A percentile compares a stretch with the other conserved stretches of the same genome.
Conservation (phyloP, 345 rosid genomes). For the Anastatica hierochuntica region DNA sequence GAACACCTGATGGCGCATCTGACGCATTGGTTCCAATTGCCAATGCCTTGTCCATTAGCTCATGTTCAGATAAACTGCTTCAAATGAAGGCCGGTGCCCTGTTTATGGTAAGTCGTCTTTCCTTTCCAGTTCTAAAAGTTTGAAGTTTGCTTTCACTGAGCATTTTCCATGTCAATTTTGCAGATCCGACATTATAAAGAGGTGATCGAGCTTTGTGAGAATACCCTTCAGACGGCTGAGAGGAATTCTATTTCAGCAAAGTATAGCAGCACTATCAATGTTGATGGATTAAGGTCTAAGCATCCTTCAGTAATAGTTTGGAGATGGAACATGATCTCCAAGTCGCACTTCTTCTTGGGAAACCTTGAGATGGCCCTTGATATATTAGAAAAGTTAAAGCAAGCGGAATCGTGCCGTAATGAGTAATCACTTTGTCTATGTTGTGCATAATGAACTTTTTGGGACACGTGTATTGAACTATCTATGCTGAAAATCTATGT, state of each 20-base stretch:
- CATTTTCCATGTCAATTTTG: conserved; percentile 17
- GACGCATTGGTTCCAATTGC: conserved; percentile 50
- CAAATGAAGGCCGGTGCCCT: conserved; percentile 75
- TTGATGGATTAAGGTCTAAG: conserved; percentile 32
- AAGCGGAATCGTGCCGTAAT: conserved; percentile 31
- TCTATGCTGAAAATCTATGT: not conserved
- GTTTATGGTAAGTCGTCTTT: conserved; percentile 40
- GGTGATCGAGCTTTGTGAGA: conserved; percentile 67
- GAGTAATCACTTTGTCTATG: conserved; percentile 36
- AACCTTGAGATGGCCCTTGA: conserved; percentile 70
- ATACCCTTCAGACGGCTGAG: conserved; percentile 55
- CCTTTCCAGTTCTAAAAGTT: not conserved
- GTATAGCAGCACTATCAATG: too few species aligned
- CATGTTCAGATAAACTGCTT: conserved; percentile 68
- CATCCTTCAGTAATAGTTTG: conserved; percentile 39
- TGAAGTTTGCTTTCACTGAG: not conserved
- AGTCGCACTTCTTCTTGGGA: conserved; percentile 70
- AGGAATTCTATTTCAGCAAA: conserved; percentile 41
- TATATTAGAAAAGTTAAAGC: conserved; percentile 52
- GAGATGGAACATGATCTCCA: conserved; percentile 67
- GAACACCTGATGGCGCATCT: conserved; percentile 47
- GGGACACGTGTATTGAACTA: too few species aligned
- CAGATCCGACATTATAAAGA: conserved; percentile 71
- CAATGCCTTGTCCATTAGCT: conserved; percentile 69
- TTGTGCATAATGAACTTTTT: conserved; percentile 4